phyloP scores from a whole-genome alignment of 306 rosid species.

The Castanopsis chinensis region DNA sequence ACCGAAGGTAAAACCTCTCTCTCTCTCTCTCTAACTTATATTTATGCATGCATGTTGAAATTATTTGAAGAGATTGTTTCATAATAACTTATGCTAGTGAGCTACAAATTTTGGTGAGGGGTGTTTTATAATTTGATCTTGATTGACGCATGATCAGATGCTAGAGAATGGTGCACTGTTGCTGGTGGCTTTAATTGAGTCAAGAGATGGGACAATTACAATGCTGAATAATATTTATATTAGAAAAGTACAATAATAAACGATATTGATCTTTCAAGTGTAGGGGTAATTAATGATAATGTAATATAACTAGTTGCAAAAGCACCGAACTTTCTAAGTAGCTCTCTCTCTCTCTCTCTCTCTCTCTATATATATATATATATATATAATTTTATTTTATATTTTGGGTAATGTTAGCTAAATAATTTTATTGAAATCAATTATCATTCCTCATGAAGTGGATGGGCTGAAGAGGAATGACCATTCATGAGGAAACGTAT shows the following conservation, averaged over 20 bases:
- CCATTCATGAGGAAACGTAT: not conserved
- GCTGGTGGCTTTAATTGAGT: not conserved
- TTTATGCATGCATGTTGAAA: not conserved
- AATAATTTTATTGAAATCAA: not conserved
- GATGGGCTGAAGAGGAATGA: no score
- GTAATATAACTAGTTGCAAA: not conserved
- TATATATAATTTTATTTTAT: not conserved
- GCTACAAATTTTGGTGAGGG: not conserved
- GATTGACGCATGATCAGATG: not conserved
- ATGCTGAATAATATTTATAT: not conserved
- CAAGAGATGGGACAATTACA: not conserved
- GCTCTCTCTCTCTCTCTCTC: no score
- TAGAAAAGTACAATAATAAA: no score
- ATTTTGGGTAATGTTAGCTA: not conserved
- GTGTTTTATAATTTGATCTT: not conserved
- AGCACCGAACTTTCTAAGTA: not conserved
- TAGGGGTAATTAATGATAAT: no score
- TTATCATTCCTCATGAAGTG: not conserved
- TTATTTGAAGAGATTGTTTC: not conserved
- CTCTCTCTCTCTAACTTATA: not conserved
- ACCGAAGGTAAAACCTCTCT: slow-evolving; percentile 31
- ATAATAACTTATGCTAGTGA: not conserved
- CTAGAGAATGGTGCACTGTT: not conserved
- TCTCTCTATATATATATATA: no score
- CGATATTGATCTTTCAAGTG: no score